Conservation (phyloP, 805 yeast genomes). For the Cyberlindnera veronae region DNA sequence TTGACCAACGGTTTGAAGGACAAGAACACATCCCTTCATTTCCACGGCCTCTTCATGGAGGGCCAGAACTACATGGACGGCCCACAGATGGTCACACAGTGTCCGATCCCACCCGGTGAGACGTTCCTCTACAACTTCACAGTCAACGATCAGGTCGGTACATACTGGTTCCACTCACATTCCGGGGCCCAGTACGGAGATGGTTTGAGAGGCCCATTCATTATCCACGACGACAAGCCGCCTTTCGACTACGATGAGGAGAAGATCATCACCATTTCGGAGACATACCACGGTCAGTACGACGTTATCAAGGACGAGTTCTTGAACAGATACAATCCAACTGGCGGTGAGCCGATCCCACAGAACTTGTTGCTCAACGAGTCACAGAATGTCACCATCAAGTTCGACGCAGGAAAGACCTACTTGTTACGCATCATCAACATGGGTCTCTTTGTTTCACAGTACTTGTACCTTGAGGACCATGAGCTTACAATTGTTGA, state of each 20-base stretch:
- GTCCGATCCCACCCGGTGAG: constrained; percentile 71
- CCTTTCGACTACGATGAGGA: constrained; percentile 67
- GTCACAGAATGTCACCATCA: constrained; percentile 51
- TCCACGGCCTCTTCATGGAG: constrained; percentile 74
- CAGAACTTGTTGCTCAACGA: constrained; percentile 64
- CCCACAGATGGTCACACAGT: constrained; percentile 74
- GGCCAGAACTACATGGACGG: constrained; percentile 70
- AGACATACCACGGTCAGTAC: constrained; percentile 59
- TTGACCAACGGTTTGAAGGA: constrained; percentile 59
- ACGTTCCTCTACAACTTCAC: constrained; percentile 69
- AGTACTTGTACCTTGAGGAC: constrained; percentile 63
- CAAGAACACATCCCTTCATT: constrained; percentile 60
- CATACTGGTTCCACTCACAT: constrained; percentile 86
- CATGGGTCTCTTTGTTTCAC: constrained; percentile 72
- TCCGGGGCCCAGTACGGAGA: constrained; percentile 75
- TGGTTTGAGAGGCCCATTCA: constrained; percentile 67
- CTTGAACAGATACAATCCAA: constrained; percentile 66
- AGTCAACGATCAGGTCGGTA: constrained; percentile 63
- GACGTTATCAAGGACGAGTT: constrained; percentile 45
- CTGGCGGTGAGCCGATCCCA: constrained; percentile 84
- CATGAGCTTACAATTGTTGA: constrained; percentile 71
- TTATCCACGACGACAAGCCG: constrained; percentile 49
- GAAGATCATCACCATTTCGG: constrained; percentile 51
- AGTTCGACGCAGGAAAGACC: constrained; percentile 56
- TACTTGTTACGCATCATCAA: constrained; percentile 64